phyloP scores from a whole-genome alignment of 176 grass and related monocot genomes.

The Oryza australiensis region DNA sequence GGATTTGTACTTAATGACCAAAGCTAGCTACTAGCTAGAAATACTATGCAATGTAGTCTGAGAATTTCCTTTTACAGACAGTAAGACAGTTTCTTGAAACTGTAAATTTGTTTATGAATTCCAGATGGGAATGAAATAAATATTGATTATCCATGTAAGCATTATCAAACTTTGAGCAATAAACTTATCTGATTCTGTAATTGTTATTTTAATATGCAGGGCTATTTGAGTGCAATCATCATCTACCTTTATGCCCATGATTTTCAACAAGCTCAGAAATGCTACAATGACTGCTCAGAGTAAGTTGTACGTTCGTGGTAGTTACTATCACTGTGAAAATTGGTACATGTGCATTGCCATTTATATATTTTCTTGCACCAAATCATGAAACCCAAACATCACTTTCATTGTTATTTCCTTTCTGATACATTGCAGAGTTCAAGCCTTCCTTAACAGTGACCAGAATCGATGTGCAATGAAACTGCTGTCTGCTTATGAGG shows the following conservation, averaged over 20 bases:
- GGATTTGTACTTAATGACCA: background rate
- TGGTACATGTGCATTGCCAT: background rate
- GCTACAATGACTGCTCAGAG: conserved; percentile 98
- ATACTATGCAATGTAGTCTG: background rate
- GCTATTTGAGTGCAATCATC: conserved; percentile 90
- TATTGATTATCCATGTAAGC: background rate
- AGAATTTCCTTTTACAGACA: background rate
- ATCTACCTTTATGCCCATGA: conserved; percentile 95
- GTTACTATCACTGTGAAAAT: background rate
- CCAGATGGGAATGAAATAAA: background rate
- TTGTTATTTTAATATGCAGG: conserved; percentile 53
- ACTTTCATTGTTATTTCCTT: background rate
- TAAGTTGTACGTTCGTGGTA: conserved; percentile 44
- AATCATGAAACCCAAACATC: background rate
- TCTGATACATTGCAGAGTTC: conserved; percentile 59
- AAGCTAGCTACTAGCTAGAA: background rate
- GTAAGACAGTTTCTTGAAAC: background rate
- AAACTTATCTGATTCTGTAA: background rate
- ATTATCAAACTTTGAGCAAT: background rate
- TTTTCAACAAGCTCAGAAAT: conserved; percentile 98
- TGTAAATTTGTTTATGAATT: background rate
- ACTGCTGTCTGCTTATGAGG: conserved; percentile 85
- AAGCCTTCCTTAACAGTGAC: conserved; percentile 80
- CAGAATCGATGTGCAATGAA: conserved; percentile 82
- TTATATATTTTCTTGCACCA: background rate